Base-by-base conservation (phyloP, 495 filamentous ascomycete genomes). In the Aspergillus indologenus region DNA sequence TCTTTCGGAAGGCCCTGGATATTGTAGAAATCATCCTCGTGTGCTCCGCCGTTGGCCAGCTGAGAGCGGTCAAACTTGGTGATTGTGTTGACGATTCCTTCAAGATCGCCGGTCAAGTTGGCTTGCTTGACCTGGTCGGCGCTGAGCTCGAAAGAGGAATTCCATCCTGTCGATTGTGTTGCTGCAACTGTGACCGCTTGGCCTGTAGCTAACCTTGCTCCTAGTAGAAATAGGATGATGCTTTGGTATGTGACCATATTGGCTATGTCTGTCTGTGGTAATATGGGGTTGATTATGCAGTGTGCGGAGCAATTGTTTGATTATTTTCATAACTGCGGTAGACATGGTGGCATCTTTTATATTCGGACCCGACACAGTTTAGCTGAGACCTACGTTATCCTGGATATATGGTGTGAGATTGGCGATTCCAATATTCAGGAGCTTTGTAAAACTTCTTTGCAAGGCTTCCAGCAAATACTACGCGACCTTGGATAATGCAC, bases 51-150 rank as follows among this genome's bases (percentile, higher is more conserved):
- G 50, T 68, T 63, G 12, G 74, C 75, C 21, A 71, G 66, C 56
- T 75, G 73, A 14, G 72, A 69, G 11, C 62, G 59, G 43, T 76
- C 73, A 46, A 71, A 74, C 47, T 71, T 69, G 29, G 71, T 58
- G 23, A 68, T 62, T 15, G 56, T 70, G 15, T 75, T 62, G 54
- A 75, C 48, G 23, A 53, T 66, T 44, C 45, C 1, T 24, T 67
- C 24, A 54, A 17, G 20, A 29, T 58, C 49, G 20, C 42, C 17
- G 5, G 66, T 61, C 22, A 77, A 50, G 19, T 69, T 63, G n/a
- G 60, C 68, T 6, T 60, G 47, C 24, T 65, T 43, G 43, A 74
- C 58, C 54, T 74, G 74, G 5, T 62, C 57, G 11, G 44, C 22
- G n/a, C 64, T 64, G 15, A 77, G 62, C 17, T 57, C 57, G 48